phyloP scores from a whole-genome alignment of 169 alveolate species.

The Plasmodium coatneyi region DNA sequence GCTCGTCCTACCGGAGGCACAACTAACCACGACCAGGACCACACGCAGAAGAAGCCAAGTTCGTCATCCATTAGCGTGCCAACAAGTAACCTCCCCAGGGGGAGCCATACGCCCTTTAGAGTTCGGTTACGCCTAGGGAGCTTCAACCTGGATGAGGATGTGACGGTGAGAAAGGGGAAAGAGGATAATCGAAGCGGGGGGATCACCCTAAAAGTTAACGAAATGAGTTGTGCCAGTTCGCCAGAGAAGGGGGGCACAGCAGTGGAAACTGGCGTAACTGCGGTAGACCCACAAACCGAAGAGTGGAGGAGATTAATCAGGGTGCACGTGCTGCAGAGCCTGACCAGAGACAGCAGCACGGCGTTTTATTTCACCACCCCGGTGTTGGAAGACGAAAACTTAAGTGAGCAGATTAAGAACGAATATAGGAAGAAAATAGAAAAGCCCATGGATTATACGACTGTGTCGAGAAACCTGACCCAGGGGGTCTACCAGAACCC shows the following conservation, averaged over 20 bases:
- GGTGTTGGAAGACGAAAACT: conserved; percentile 33
- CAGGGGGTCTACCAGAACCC: conserved; percentile 33
- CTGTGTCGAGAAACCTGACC: conserved; percentile 17
- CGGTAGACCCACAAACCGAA: background rate
- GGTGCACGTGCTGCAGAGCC: conserved; percentile 8
- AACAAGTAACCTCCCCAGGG: background rate
- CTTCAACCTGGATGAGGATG: background rate
- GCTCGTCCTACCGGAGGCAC: background rate
- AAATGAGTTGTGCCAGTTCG: background rate
- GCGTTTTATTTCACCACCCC: conserved; percentile 45
- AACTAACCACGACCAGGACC: background rate
- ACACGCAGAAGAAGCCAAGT: background rate
- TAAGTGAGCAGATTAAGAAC: conserved; percentile 16
- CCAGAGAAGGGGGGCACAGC: background rate
- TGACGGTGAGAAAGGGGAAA: background rate
- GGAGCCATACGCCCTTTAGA: background rate
- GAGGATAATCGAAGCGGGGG: background rate
- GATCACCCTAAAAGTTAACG: background rate
- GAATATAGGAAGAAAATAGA: conserved; percentile 34
- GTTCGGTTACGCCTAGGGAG: background rate
- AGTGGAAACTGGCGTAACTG: background rate
- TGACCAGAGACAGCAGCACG: conserved; percentile 18
- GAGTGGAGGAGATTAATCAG: conserved; percentile 29
- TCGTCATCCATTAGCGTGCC: background rate
- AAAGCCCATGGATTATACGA: conserved; percentile 56